Evolutionary conservation across 2,329 filamentous ascomycete species (phyloP).

Genomic region (Verticillium longisporum): DNA sequence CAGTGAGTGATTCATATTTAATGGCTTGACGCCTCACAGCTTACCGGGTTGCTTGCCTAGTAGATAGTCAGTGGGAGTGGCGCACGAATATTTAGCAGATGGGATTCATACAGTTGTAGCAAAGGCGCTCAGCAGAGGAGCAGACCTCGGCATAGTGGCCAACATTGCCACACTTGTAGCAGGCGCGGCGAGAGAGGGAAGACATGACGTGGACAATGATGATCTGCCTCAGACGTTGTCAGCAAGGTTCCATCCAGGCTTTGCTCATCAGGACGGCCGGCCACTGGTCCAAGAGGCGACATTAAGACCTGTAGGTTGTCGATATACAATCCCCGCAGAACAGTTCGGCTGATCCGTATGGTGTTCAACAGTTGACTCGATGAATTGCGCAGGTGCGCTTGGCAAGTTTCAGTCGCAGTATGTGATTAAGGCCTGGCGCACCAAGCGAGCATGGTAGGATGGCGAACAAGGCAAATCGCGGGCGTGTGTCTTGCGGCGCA

Average conservation of each 20-base stretch:
- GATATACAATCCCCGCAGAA: too few relatives aligned
- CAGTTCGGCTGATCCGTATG: too few relatives aligned
- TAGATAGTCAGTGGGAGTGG: constrained; percentile 1
- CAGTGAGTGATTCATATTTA: constrained; percentile 5
- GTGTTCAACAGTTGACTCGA: too few relatives aligned
- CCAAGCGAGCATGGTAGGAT: too few relatives aligned
- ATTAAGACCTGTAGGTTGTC: too few relatives aligned
- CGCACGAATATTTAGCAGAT: background rate
- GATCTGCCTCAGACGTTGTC: constrained; percentile 10
- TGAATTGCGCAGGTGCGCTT: too few relatives aligned
- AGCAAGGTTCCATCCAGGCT: background rate
- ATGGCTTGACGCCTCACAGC: constrained; percentile 7
- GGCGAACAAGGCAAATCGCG: too few relatives aligned
- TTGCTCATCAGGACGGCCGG: too few relatives aligned
- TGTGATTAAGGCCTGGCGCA: too few relatives aligned
- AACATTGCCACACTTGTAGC: constrained; percentile 79
- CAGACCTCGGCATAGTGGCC: constrained; percentile 84
- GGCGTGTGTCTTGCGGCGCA: background rate
- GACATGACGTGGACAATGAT: constrained; percentile 51
- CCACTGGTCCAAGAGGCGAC: too few relatives aligned
- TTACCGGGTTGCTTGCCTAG: constrained; percentile 74
- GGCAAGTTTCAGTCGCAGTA: too few relatives aligned
- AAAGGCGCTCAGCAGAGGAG: constrained; percentile 94
- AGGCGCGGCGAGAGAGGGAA: constrained; percentile 74
- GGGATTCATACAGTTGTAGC: constrained; percentile 88